phyloP scores from a whole-genome alignment of 1,284 basidiomycete species.

The Ceratobasidium sp. region DNA sequence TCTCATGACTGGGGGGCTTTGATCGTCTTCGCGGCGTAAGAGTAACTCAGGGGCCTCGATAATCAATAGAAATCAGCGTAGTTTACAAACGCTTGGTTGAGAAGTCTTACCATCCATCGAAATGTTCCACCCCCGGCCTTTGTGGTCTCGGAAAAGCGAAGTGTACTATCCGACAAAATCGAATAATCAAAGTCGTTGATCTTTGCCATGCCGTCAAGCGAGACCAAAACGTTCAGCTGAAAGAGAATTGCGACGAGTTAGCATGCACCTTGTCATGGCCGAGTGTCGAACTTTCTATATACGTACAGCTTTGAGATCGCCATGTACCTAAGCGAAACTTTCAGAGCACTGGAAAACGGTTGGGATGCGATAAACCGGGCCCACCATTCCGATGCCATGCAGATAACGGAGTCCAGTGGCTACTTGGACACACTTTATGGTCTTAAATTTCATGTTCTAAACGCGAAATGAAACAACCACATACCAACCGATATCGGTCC shows the following conservation, averaged over 20 bases:
- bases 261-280: background rate
- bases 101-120: constrained; percentile 24
- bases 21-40: background rate
- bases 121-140: constrained; percentile 33
- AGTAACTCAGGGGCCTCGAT: constrained; percentile 24
- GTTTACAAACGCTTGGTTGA: no score
- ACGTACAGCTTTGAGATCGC: constrained; percentile 25
- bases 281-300: no score
- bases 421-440: constrained; percentile 7
- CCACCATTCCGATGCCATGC: background rate
- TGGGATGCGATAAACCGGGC: background rate
- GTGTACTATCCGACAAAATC: background rate
- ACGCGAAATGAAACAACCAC: background rate
- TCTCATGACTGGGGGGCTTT: background rate
- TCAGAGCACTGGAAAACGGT: no score
- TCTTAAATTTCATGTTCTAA: background rate
- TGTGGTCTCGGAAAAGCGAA: background rate
- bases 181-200: constrained; percentile 12
- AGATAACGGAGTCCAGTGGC: background rate
- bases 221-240: constrained; percentile 12
- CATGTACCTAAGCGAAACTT: constrained; percentile 28
- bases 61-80: background rate
- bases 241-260: background rate
- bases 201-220: constrained; percentile 1
- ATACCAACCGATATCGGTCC: background rate